These are phyloP conservation scores for Alternaria tenuissima DNA, from an alignment of 2,329 filamentous ascomycete species.

Conservation along the genomic window DNA sequence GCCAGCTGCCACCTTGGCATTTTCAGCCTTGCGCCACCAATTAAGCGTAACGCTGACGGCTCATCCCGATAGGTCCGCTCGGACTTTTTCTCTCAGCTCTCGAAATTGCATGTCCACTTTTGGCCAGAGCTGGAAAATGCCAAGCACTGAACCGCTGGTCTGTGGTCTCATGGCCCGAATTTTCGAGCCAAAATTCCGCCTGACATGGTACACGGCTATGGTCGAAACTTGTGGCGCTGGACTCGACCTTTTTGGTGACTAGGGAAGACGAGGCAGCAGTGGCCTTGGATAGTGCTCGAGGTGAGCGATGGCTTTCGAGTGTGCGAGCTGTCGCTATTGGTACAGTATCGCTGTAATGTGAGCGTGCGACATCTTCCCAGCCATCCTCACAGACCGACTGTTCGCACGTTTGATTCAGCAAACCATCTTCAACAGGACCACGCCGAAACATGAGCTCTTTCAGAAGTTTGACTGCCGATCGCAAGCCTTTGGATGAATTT, in stretches of 20 bases:
- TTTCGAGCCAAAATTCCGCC: neutral
- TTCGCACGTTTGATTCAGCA: no score
- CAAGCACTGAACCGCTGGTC: neutral
- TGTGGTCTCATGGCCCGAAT: neutral
- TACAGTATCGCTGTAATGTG: neutral
- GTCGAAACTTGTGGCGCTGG: neutral
- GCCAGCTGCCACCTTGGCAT: slow-evolving; percentile 25
- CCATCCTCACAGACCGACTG: no score
- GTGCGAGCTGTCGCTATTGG: rapidly evolving
- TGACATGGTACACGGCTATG: neutral
- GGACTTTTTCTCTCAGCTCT: slow-evolving; percentile 4
- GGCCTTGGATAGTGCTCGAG: neutral
- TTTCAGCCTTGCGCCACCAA: slow-evolving; percentile 36
- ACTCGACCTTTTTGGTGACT: neutral
- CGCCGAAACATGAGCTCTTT: slow-evolving; percentile 2
- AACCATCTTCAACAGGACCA: no score
- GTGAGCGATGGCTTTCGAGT: neutral
- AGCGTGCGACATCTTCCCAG: neutral
- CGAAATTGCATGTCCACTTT: neutral
- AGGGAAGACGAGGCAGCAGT: neutral
- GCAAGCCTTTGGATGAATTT: slow-evolving; percentile 22
- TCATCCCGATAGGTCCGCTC: slow-evolving; percentile 4
- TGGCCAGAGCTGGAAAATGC: slow-evolving; percentile 12
- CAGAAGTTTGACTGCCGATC: slow-evolving; percentile 24
- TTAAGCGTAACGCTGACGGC: slow-evolving; percentile 16